phyloP scores from a whole-genome alignment of 306 rosid genomes.

The Potentilla sterilis region DNA sequence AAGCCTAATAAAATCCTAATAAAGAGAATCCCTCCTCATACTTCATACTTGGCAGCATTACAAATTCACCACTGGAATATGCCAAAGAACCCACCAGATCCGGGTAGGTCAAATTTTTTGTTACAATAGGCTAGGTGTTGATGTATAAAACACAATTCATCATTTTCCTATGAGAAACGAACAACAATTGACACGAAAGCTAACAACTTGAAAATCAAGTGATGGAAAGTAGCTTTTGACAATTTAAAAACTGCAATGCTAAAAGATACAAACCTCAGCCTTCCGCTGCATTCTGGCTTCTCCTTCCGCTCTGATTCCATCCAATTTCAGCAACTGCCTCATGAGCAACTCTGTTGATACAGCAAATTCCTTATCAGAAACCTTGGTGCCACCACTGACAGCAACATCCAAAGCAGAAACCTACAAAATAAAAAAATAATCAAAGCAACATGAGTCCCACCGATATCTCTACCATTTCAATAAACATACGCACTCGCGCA shows the following conservation, averaged over 20 bases:
- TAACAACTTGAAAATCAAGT: neutral
- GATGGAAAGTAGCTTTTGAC: neutral
- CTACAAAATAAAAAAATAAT: constrained; percentile 36
- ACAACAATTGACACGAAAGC: neutral
- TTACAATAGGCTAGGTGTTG: too few relatives aligned
- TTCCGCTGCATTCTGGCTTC: constrained; percentile 78
- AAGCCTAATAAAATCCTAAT: neutral
- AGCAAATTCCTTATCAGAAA: constrained; percentile 69
- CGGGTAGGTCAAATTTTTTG: neutral
- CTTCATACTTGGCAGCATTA: neutral
- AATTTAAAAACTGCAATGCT: neutral
- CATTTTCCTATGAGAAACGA: neutral
- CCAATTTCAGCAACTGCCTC: constrained; percentile 83
- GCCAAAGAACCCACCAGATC: neutral
- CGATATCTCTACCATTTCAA: constrained; percentile 4
- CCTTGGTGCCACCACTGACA: constrained; percentile 64
- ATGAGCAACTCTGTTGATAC: constrained; percentile 71
- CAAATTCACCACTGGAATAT: neutral
- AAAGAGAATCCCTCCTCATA: neutral
- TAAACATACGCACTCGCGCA: neutral
- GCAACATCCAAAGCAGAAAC: constrained; percentile 73
- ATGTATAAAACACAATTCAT: neutral
- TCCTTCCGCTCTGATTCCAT: constrained; percentile 81
- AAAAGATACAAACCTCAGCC: constrained; percentile 61
- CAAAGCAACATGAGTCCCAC: constrained; percentile 15